These are phyloP conservation scores for Quercus dentata DNA, from an alignment of 306 rosid genomes.

Conservation along the genomic window DNA sequence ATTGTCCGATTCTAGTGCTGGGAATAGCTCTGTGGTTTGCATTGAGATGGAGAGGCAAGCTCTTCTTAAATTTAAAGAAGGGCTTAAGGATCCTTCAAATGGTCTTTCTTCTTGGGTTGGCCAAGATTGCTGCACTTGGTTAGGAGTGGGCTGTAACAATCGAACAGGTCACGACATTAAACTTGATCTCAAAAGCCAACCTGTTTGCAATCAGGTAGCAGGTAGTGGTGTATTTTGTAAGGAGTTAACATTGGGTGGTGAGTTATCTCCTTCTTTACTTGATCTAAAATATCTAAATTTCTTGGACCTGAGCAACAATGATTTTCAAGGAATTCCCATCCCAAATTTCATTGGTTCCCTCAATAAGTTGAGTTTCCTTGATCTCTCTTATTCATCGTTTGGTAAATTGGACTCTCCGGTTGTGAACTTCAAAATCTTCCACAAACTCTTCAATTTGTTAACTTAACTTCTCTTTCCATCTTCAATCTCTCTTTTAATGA, in stretches of 20 bases:
- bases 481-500: no score
- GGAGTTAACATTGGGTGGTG: neutral
- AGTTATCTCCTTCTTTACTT: slow-evolving; percentile 16
- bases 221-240: no score
- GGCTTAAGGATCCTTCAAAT: slow-evolving; percentile 1
- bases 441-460: no score
- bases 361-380: slow-evolving; percentile 7
- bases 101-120: slow-evolving; percentile 31
- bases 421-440: no score
- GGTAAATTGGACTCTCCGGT: no score
- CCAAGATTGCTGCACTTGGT: slow-evolving; percentile 16
- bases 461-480: no score
- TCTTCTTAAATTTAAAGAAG: no score
- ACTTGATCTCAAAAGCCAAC: slow-evolving; percentile 4
- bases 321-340: slow-evolving; percentile 1
- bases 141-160: slow-evolving; percentile 12
- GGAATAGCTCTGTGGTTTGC: no score
- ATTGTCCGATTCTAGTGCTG: no score
- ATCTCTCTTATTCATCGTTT: neutral
- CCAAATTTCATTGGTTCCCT: no score
- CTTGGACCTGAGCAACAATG: slow-evolving; percentile 18
- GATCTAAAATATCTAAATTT: slow-evolving; percentile 1
- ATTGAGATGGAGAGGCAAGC: no score
- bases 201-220: neutral
- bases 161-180: slow-evolving; percentile 6